Conservation (phyloP, 116 monocot genomes). For the Dioscorea cayenensis region DNA sequence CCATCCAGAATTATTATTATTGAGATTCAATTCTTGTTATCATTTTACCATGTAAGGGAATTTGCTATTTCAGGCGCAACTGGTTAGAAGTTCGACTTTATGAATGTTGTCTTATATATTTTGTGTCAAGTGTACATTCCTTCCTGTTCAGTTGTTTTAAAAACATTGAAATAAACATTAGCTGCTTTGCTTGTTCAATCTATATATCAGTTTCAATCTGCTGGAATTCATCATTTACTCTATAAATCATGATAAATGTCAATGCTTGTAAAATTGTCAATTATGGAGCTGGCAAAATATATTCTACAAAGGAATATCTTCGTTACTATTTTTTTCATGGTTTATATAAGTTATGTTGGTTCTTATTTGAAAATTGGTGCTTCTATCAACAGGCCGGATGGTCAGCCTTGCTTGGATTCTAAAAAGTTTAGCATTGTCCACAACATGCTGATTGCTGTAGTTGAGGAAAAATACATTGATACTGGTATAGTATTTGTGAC, state of each 20-base stretch:
- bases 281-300: too few relatives aligned
- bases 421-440: conserved; percentile 40
- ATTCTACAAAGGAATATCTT: background rate
- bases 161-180: too few relatives aligned
- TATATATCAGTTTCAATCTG: too few relatives aligned
- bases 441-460: conserved; percentile 48
- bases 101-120: too few relatives aligned
- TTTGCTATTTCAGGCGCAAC: conserved; percentile 44
- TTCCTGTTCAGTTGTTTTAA: too few relatives aligned
- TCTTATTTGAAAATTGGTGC: background rate
- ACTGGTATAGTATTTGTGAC: conserved; percentile 28
- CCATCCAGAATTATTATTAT: background rate
- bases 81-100: conserved; percentile 20
- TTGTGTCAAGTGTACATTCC: too few relatives aligned
- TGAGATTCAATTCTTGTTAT: background rate
- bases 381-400: conserved; percentile 29
- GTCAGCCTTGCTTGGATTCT: conserved; percentile 43
- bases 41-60: background rate
- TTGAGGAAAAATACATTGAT: conserved; percentile 56
- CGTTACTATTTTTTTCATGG: background rate
- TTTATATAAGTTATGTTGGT: background rate
- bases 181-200: too few relatives aligned
- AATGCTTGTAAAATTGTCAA: too few relatives aligned
- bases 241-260: too few relatives aligned
- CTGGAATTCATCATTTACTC: too few relatives aligned